Percentiles rank a stretch among this genome's conserved stretches.
Conservation (phyloP, 768 basidiomycete genomes). For the Lentinus tigrinus region DNA sequence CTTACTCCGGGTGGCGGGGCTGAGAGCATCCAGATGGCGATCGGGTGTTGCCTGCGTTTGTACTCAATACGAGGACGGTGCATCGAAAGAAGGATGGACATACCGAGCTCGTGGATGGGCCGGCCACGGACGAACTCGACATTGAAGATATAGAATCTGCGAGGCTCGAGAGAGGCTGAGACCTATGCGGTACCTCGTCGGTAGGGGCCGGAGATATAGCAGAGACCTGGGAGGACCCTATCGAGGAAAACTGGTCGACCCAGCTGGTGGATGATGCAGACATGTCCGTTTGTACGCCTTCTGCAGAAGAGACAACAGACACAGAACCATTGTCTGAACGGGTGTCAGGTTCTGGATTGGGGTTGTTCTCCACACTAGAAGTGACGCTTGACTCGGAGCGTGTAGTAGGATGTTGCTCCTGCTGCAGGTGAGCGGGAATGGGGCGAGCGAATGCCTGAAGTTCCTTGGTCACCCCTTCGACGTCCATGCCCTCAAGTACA, state of each 20-base stretch:
- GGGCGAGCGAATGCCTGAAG: slow-evolving; percentile 46
- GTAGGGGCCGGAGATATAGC: not conserved
- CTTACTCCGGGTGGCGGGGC: slow-evolving; percentile 48
- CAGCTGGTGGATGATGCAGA: slow-evolving; percentile 41
- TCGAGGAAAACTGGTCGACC: slow-evolving; percentile 39
- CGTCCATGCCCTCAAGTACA: slow-evolving; percentile 72
- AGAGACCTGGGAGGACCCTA: slow-evolving; percentile 20
- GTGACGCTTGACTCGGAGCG: slow-evolving; percentile 30
- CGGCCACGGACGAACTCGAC: slow-evolving; percentile 25
- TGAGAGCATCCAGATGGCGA: slow-evolving; percentile 2
- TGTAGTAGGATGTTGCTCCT: slow-evolving; percentile 9
- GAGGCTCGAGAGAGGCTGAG: slow-evolving; percentile 21
- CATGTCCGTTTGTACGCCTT: slow-evolving; percentile 30
- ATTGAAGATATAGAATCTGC: slow-evolving; percentile 44
- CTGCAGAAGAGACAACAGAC: slow-evolving; percentile 42
- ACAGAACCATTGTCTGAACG: slow-evolving; percentile 45
- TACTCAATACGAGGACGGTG: not conserved
- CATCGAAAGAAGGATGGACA: slow-evolving; percentile 8
- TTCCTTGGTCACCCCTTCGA: slow-evolving; percentile 65
- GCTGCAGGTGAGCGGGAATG: slow-evolving; percentile 14
- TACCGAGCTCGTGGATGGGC: slow-evolving; percentile 14
- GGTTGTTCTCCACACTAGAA: slow-evolving; percentile 37
- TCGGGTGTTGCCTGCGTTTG: slow-evolving; percentile 30
- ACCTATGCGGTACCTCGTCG: slow-evolving; percentile 1
- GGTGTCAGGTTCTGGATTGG: slow-evolving; percentile 30